Conservation (phyloP, 208 protist genomes). For the Crithidia sp. region DNA sequence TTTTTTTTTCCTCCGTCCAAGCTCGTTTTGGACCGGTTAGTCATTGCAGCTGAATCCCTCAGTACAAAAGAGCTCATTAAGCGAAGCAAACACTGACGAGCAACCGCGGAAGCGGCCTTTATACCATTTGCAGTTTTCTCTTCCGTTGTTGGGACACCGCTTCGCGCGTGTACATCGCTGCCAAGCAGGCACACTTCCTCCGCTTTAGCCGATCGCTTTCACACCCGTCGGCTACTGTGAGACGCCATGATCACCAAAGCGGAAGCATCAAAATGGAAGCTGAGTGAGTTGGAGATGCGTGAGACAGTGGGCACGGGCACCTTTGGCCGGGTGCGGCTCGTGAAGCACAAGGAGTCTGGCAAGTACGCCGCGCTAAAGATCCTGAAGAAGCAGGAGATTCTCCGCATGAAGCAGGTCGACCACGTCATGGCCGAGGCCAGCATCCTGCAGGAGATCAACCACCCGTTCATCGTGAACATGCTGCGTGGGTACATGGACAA, state of each 20-base stretch:
- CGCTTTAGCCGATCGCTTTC: background rate
- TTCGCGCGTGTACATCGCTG: background rate
- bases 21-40: slow-evolving; percentile 1
- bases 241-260: slow-evolving; percentile 53
- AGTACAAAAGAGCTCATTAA: background rate
- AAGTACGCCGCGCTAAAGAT: slow-evolving; percentile 92
- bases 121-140: slow-evolving; percentile 4
- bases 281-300: slow-evolving; percentile 90
- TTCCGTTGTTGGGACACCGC: background rate
- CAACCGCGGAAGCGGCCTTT: too few relatives aligned
- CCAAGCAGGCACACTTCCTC: background rate
- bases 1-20: background rate
- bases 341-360: slow-evolving; percentile 79
- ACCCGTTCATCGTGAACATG: slow-evolving; percentile 96
- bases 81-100: background rate
- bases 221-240: background rate
- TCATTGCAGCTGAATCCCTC: too few relatives aligned
- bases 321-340: slow-evolving; percentile 94
- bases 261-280: slow-evolving; percentile 77
- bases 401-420: slow-evolving; percentile 93
- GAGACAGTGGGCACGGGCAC: slow-evolving; percentile 95
- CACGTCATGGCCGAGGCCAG: slow-evolving; percentile 94
- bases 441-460: slow-evolving; percentile 92
- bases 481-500: slow-evolving; percentile 96
- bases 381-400: slow-evolving; percentile 90